Evolutionary conservation across 768 basidiomycete species (phyloP).

Genomic region (Naganishia vishniacii): DNA sequence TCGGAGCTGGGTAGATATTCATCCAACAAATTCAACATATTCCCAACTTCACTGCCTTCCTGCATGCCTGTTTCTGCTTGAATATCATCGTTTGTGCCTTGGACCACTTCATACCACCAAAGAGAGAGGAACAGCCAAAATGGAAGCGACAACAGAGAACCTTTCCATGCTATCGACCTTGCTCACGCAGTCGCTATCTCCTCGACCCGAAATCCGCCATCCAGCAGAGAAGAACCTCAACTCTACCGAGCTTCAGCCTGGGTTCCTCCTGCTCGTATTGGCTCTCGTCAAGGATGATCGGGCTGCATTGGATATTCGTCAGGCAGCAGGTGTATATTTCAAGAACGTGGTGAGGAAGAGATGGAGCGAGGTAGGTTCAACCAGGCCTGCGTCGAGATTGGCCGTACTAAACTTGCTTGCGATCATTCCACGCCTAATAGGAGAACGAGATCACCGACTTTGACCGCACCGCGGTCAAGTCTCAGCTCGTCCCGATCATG

Average conservation of each 20-base stretch:
- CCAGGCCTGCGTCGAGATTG: too few relatives aligned
- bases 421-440: conserved; percentile 24
- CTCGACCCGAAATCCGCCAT: conserved; percentile 63
- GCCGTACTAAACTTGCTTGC: too few relatives aligned
- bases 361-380: conserved; percentile 73
- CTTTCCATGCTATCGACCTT: conserved; percentile 37
- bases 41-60: not conserved
- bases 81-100: not conserved
- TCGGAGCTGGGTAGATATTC: conserved; percentile 1
- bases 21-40: not conserved
- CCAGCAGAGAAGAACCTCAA: conserved; percentile 74
- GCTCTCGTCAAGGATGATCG: conserved; percentile 63
- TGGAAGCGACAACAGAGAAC: conserved; percentile 36
- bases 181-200: conserved; percentile 62
- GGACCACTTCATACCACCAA: not conserved
- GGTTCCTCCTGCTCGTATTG: conserved; percentile 75
- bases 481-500: conserved; percentile 85
- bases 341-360: conserved; percentile 82
- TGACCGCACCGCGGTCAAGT: conserved; percentile 69
- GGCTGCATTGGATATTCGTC: conserved; percentile 65
- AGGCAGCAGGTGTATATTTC: conserved; percentile 81
- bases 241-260: conserved; percentile 62
- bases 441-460: conserved; percentile 54
- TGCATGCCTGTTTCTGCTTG: too few relatives aligned
- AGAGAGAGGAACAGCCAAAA: conserved; percentile 3